Evolutionary conservation across 1,139 yeast species (phyloP), one percentile per base, ranked within the genome.

Genomic region (Pichia sp.): DNA sequence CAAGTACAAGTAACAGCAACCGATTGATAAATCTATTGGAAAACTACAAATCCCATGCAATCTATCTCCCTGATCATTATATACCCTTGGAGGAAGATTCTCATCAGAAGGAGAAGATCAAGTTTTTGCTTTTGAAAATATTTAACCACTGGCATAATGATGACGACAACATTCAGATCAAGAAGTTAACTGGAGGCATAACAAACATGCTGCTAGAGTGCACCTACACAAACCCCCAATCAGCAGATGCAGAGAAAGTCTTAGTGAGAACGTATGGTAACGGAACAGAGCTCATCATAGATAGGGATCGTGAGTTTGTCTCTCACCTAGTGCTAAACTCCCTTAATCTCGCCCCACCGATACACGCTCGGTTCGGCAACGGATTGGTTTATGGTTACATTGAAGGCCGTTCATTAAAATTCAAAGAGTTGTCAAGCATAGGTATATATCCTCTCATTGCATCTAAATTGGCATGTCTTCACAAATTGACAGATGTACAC

Each of bases 191-290:
- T 3, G 95, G 95, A 2, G 95, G 95, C 8, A 86, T 87, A 66
- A 87, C 95, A 23, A 87, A 87, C 66, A 81, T 82, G 81, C 75
- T 85, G 50, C 67, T 84, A 37, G 74, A 80, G 45, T 84, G 86
- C 48, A 51, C 59, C 50, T 48, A 48, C 23, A 28, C 21, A 8
- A 46, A 48, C 25, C 13, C 22, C 19, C n/a, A 18, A 5, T 37
- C 50, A 9, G 45, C 37, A 21, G 41, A 36, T 9, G n/a, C 16
- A 6, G 74, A 74, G 52, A 69, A 70, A 6, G 83, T 84, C 2
- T 73, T 87, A 41, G 82, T 85, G 56, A 72, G 95, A 53, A 84
- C 87, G 0, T 87, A 86, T 60, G 95, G 95, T 9, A 79, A 80
- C 53, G 91, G 91, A 18, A 87, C 95, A 0, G 78, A 77, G 55